Evolutionary conservation across 768 basidiomycete species (phyloP), one percentile per base, ranked within the genome.

Genomic region (Epithele typhae): DNA sequence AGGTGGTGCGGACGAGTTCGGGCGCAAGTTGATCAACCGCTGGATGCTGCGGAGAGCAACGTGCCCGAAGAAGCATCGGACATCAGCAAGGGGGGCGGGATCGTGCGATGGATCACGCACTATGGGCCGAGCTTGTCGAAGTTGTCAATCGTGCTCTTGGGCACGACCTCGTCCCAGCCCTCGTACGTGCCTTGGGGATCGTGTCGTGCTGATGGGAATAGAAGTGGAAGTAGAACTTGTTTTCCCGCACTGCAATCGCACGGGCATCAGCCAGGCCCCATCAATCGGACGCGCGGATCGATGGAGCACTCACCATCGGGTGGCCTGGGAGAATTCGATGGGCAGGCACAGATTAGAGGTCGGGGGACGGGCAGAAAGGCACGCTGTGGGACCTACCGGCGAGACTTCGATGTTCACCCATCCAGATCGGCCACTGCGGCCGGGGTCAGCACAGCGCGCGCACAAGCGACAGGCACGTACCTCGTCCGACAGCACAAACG

Each of bases 191-290:
- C 57, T 1, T 64, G 61, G 11, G 55, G 51, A 59, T 70, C 1
- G 61, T 51, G 7, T 59, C 59, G n/a, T 62, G 65, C 34, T 57
- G 68, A 8, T 68, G 45, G 8, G 73, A 65, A 52, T 67, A 74
- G 14, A 49, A 65, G 58, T 68, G 65, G 11, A 50, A 37, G 65
- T 59, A 58, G 35, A 58, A 69, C 23, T 67, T 64, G 10, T 69
- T 68, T 41, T 59, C n/a, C 18, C 33, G 9, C 4, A 33, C 19
- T 35, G 19, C 32, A 23, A 39, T 18, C n/a, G 25, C 30, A 27
- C 11, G 37, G 24, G 43, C 38, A 34, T 40, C 22, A 38, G 14
- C 19, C 6, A 3, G 38, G 6, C 22, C 19, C 42, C 24, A 24
- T 19, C 12, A 33, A 27, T 19, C 12, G 33, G 5, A n/a, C 6